Conservation (phyloP, 2,329 filamentous ascomycete species). For the Fusarium albidum region DNA sequence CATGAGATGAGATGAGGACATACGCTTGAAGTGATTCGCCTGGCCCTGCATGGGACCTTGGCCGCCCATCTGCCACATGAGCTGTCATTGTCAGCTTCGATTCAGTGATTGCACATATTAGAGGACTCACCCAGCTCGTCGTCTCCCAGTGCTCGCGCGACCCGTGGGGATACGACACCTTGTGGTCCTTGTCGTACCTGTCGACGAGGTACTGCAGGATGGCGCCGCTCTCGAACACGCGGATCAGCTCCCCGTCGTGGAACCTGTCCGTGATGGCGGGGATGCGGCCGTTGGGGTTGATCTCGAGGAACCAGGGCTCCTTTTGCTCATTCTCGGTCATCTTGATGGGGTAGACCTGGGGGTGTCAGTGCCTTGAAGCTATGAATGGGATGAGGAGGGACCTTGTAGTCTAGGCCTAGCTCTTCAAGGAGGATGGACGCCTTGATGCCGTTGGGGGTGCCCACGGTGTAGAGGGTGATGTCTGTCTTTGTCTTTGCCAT, state of each 20-base stretch:
- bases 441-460: slow-evolving; percentile 92
- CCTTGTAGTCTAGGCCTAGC: slow-evolving; percentile 82
- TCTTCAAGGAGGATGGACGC: slow-evolving; percentile 88
- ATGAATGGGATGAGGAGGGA: no score
- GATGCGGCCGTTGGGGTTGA: slow-evolving; percentile 94
- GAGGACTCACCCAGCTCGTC: slow-evolving; percentile 72
- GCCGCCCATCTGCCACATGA: slow-evolving; percentile 81
- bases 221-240: slow-evolving; percentile 82
- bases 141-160: slow-evolving; percentile 80
- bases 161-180: slow-evolving; percentile 79
- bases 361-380: no score
- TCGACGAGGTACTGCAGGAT: slow-evolving; percentile 88
- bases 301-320: slow-evolving; percentile 85
- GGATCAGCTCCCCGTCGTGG: slow-evolving; percentile 75
- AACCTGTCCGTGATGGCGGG: slow-evolving; percentile 85
- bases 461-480: slow-evolving; percentile 82
- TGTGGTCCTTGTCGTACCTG: slow-evolving; percentile 82
- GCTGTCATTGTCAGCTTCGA: slow-evolving; percentile 45
- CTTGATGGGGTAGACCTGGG: slow-evolving; percentile 67
- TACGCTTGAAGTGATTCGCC: slow-evolving; percentile 81
- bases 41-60: slow-evolving; percentile 84
- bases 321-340: slow-evolving; percentile 82
- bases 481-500: slow-evolving; percentile 56
- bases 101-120: no score
- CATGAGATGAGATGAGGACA: slow-evolving; percentile 37